Evolutionary conservation across 2,329 filamentous ascomycete species (phyloP), one percentile per base, ranked within the genome.

Genomic region (Xylariaceae sp.): DNA sequence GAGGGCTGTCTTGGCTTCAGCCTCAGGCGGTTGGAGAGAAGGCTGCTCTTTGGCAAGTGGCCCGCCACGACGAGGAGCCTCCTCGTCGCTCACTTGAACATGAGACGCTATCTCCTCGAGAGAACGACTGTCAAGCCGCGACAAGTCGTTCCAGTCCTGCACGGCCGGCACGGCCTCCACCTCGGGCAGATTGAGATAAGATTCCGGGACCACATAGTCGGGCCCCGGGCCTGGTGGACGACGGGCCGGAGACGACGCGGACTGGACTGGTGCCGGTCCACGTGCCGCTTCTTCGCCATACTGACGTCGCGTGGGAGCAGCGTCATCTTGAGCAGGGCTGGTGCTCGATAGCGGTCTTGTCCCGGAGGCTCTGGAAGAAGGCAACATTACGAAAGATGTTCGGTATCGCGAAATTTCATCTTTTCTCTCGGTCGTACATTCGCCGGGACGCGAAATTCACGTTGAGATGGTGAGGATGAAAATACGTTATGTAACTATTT

Each of bases 151-250:
- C 18, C 68, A 74, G 63, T 78, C 78, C 58, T 79, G 73, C 2
- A 82, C 72, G 2, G 79, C 78, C 39, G 76, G 71, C 11, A 77
- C 74, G 2, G 69, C 73, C 1, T 72, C 71, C 3, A 76, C 61
- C 65, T 82, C 80, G 59, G 76, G 73, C 23, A 81, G 68, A 61
- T 78, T 77, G 48, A 65, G 71, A 60, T 78, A 80, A 3, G 65
- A 66, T 44, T 73, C 72, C 2, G 76, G 75, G 1, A 72, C 62
- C 64, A 76, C 68, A 60, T 78, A 75, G 17, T 66, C 62, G 13
- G 64, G 61, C 39, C 58, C 65, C 34, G 61, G 61, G 4, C 60
- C 56, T 48, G 62, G 61, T 8, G 64, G 65, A 15, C 54, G 59
- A 45, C 64, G 64, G 47, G 52, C 10, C 35, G 30, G 47, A 11